Evolutionary conservation across 495 filamentous ascomycete species (phyloP).

Genomic region (Aspergillus wentii): DNA sequence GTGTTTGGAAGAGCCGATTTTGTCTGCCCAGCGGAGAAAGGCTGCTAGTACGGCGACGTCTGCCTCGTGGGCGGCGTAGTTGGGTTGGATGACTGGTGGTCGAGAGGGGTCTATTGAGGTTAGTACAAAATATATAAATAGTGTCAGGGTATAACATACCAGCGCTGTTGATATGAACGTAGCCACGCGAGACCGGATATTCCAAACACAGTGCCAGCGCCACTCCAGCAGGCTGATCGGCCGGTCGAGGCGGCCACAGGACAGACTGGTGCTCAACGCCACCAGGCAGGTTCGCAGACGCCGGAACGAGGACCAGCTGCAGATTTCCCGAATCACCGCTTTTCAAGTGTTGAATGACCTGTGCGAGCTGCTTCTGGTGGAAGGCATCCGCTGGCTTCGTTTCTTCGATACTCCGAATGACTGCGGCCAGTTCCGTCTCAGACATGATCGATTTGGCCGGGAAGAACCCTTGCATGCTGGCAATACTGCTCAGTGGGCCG

Average conservation of each 20-base stretch:
- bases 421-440: slow-evolving; percentile 11
- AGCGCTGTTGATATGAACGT: slow-evolving; percentile 44
- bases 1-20: slow-evolving; percentile 10
- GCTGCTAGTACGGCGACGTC: slow-evolving; percentile 33
- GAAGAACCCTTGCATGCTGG: slow-evolving; percentile 21
- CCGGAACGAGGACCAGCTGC: slow-evolving; percentile 16
- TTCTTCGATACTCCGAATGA: slow-evolving; percentile 16
- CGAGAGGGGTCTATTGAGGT: slow-evolving; percentile 13
- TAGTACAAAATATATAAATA: no score
- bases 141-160: no score
- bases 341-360: slow-evolving; percentile 17
- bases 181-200: slow-evolving; percentile 47
- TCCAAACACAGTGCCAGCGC: slow-evolving; percentile 18
- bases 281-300: slow-evolving; percentile 4
- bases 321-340: slow-evolving; percentile 21
- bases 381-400: slow-evolving; percentile 14
- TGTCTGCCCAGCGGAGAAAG: slow-evolving; percentile 19
- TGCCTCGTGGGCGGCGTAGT: slow-evolving; percentile 27
- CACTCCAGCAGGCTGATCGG: slow-evolving; percentile 11
- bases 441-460: slow-evolving; percentile 17
- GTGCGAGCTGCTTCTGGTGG: slow-evolving; percentile 20
- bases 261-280: slow-evolving; percentile 17
- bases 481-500: slow-evolving; percentile 12
- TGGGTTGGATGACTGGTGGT: slow-evolving; percentile 18
- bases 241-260: slow-evolving; percentile 5